Evolutionary conservation across 2,329 filamentous ascomycete genomes (phyloP), one percentile per base, ranked within the genome.

Genomic region (Davidsoniella australis): DNA sequence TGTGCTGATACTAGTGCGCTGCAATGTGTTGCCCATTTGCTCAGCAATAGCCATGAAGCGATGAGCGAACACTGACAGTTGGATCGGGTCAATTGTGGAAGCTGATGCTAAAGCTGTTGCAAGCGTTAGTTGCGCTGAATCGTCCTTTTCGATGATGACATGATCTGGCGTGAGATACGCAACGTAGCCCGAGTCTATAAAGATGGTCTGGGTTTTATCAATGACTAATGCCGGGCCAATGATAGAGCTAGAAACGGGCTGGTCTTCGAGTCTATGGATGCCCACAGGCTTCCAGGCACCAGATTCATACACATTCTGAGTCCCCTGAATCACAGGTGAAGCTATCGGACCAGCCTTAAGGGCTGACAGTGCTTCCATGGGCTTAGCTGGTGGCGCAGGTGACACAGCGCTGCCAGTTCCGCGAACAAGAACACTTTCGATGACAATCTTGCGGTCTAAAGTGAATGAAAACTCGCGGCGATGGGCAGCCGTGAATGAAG

Each of bases 41-140:
- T 88, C 84, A 0, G 84, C 84, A 54, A 88, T 85, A 2, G 80
- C 78, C 83, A 88, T 88, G 64, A 89, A 89, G 2, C 83, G 71
- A 60, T 88, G 82, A 0, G 78, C 80, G 57, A 89, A 88, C 52
- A 88, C 80, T 55, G 76, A 82, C 1, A 89, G 69, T 61, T 83
- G 72, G 56, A 88, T 61, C 56, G 0, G 59, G 58, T 1, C 60
- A 44, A 52, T 53, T 55, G 85, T 78, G 77, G 75, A 38, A 16
- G 47, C 10, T 20, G 16, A 4, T 6, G 41, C n/a, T 4, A 16
- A 9, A 4, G 20, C n/a, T 17, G 20, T 5, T 4, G 16, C 12
- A 26, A 14, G 12, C 8, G 17, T 5, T 9, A 14, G 23, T 8
- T 40, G 37, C 23, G 40, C 33, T 7, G 26, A n/a, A 18, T 10